Base-by-base conservation (phyloP, 305 asterid genomes). In the Ajuga reptans region DNA sequence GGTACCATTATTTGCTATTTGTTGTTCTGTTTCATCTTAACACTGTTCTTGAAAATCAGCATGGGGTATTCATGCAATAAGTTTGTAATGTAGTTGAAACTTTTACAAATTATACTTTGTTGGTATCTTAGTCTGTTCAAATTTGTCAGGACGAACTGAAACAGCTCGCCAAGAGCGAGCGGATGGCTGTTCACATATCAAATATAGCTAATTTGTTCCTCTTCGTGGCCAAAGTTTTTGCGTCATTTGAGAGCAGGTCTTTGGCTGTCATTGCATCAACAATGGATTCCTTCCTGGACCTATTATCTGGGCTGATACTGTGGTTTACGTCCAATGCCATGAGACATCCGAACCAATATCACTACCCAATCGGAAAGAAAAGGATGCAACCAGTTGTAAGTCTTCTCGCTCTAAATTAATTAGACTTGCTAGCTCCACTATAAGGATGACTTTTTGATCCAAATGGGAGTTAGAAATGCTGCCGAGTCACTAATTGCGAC, bases 231-330 rank as follows among this genome's bases (percentile, higher is more conserved):
- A 91, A 91, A 75, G 84, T 87, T 14, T 91, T 77, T 63, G 98
- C 98, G 37, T 89, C 98, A 36, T 9, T 81, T 2, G 89, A 83
- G 86, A 89, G 98, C 84, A 86, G 84, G 73, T 91, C 98, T 27
- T 77, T 91, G 86, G 98, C 98, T 55, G 98, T 91, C 59, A 89
- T 91, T 46, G 98, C 98, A 2, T 91, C 98, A 43, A 91, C 98
- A 2, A 69, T 91, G 86, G 96, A 91, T 70, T 91, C 98, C 72
- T 83, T 91, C 68, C 80, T 91, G n/a, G 98, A 91, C 75, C 87
- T 91, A 10, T 75, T 91, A 63, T 91, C 98, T n/a, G 98, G 98
- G 18, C 84, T 89, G 68, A 91, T 91, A 58, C 85, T 91, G 71
- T 91, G 98, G 98, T 89, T 89, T 68, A 91, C 98, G 63, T 78